Conservation (phyloP, 2,329 filamentous ascomycete genomes). For the Aspergillus niger region DNA sequence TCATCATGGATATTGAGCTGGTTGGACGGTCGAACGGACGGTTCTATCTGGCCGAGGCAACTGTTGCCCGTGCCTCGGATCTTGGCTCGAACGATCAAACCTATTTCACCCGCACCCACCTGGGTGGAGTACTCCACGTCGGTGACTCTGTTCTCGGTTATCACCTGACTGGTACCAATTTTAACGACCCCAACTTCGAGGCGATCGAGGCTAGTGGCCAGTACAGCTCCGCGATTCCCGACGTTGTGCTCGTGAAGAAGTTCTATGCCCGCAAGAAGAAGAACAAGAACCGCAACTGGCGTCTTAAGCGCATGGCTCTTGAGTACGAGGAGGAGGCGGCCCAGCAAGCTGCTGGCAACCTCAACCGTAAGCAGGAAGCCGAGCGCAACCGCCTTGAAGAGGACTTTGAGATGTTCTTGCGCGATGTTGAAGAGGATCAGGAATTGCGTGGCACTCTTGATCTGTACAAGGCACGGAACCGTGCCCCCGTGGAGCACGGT, state of each 20-base stretch:
- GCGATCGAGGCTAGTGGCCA: constrained; percentile 75
- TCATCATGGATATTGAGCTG: constrained; percentile 91
- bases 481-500: constrained; percentile 43
- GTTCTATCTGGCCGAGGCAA: constrained; percentile 82
- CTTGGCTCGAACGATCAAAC: constrained; percentile 82
- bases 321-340: constrained; percentile 72
- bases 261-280: constrained; percentile 86
- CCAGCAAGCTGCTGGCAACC: constrained; percentile 47
- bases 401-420: constrained; percentile 96
- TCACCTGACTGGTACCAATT: constrained; percentile 82
- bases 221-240: constrained; percentile 78
- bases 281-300: constrained; percentile 83
- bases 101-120: constrained; percentile 87
- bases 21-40: constrained; percentile 74
- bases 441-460: constrained; percentile 83
- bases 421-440: constrained; percentile 92
- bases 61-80: constrained; percentile 82
- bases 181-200: constrained; percentile 86
- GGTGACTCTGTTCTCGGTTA: constrained; percentile 97
- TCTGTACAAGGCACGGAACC: constrained; percentile 69
- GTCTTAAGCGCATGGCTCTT: constrained; percentile 86
- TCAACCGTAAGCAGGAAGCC: constrained; percentile 52
- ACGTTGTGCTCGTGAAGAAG: constrained; percentile 96
- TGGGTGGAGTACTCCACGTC: constrained; percentile 79
- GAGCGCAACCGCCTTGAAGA: constrained; percentile 86